Conservation (phyloP, 2,329 filamentous ascomycete genomes). For the Capronia coronata region DNA sequence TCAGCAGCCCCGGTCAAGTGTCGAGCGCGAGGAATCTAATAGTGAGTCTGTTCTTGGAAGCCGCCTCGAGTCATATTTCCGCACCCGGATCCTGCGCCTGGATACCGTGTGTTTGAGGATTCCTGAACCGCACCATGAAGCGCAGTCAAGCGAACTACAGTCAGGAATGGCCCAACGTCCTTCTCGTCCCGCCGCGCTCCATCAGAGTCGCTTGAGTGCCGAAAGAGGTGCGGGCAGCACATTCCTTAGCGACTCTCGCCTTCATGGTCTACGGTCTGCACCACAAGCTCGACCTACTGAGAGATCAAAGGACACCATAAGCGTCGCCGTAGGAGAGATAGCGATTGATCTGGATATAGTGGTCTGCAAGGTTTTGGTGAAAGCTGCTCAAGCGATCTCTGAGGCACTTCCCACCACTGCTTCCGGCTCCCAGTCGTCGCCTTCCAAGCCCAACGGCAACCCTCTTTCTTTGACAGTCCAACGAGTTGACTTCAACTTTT, state of each 20-base stretch:
- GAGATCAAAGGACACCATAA: constrained; percentile 3
- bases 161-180: not conserved
- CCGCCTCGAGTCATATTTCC: constrained; percentile 19
- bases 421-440: not conserved
- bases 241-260: constrained; percentile 15
- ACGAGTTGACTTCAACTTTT: constrained; percentile 14
- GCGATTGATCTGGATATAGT: constrained; percentile 22
- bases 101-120: constrained; percentile 8
- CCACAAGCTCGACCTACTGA: not conserved
- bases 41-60: constrained; percentile 18
- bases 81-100: constrained; percentile 16
- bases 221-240: constrained; percentile 13
- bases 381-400: constrained; percentile 11
- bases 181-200: not conserved
- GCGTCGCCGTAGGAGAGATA: constrained; percentile 14
- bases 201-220: not conserved
- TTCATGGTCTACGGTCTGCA: not conserved
- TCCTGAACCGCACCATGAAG: constrained; percentile 10
- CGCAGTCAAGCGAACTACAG: not conserved
- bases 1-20: not conserved
- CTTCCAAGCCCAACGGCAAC: not conserved
- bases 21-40: constrained; percentile 7
- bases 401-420: constrained; percentile 9
- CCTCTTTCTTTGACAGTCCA: constrained; percentile 10
- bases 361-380: constrained; percentile 18